A percentile compares a stretch with the other conserved stretches of the same genome.
Evolutionary conservation across 2,329 filamentous ascomycete genomes (phyloP).

Genomic region (Ustulina deusta): DNA sequence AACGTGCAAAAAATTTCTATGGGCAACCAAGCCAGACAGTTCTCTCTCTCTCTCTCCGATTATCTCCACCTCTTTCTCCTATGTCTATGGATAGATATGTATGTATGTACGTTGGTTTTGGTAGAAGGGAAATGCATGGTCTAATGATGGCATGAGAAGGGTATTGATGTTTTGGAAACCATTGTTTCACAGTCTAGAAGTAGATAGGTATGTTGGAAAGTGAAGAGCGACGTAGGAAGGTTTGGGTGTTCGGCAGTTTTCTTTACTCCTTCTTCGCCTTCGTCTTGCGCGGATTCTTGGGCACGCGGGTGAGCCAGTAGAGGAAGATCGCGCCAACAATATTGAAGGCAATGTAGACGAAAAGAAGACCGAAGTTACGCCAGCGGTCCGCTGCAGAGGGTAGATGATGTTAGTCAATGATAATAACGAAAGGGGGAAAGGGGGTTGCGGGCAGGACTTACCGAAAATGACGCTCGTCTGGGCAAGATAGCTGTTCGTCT

Average conservation of each 20-base stretch:
- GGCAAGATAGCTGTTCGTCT: conserved; percentile 55
- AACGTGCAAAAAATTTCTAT: conserved; percentile 7
- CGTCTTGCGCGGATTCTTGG: conserved; percentile 53
- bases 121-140: conserved; percentile 12
- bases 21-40: not conserved
- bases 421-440: not conserved
- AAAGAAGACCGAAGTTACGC: conserved; percentile 69
- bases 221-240: not conserved
- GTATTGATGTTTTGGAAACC: conserved; percentile 12
- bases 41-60: not conserved
- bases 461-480: conserved; percentile 58
- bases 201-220: not conserved
- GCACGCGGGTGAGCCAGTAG: conserved; percentile 64
- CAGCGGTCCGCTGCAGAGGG: conserved; percentile 57
- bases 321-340: conserved; percentile 62
- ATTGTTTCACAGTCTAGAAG: not conserved
- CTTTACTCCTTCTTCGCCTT: conserved; percentile 47
- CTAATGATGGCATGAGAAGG: conserved; percentile 18
- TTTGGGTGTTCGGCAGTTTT: not conserved
- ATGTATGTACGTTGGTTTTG: not conserved
- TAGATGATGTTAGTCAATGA: conserved; percentile 31
- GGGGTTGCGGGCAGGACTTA: conserved; percentile 38
- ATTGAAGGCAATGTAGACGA: conserved; percentile 68
- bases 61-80: conserved; percentile 6
- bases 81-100: conserved; percentile 17